phyloP scores from a whole-genome alignment of 768 basidiomycete genomes.

The Pleurotus tuber-regium region DNA sequence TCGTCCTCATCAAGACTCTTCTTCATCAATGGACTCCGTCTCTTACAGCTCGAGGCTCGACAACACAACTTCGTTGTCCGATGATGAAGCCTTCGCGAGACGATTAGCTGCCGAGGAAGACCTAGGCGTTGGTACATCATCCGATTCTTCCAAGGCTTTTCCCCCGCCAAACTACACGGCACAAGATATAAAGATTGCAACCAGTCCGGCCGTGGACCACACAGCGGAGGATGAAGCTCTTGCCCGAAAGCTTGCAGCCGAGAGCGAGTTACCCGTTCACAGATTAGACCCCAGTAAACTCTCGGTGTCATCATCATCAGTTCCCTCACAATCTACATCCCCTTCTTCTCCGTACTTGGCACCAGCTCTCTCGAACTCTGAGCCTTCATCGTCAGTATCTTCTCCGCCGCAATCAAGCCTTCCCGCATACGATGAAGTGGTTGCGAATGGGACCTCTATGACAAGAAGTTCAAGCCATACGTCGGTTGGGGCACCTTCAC shows the following conservation, averaged over 20 bases:
- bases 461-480: not conserved
- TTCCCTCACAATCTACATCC: not conserved
- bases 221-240: slow-evolving; percentile 40
- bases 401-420: not conserved
- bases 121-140: too few species aligned
- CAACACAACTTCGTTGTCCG: slow-evolving; percentile 15
- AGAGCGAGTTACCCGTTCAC: not conserved
- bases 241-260: slow-evolving; percentile 29
- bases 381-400: not conserved
- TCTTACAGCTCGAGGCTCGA: not conserved
- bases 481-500: not conserved
- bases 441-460: not conserved
- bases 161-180: too few species aligned
- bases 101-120: slow-evolving; percentile 16
- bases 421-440: slow-evolving; percentile 1
- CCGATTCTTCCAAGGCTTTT: too few species aligned
- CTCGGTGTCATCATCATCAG: not conserved
- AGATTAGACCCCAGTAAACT: not conserved
- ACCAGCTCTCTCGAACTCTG: not conserved
- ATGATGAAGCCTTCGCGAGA: slow-evolving; percentile 28
- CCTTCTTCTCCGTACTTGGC: not conserved
- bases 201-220: too few species aligned
- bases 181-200: too few species aligned
- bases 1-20: too few species aligned
- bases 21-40: too few species aligned